phyloP scores from a whole-genome alignment of 2,329 filamentous ascomycete species.

The Alternaria sp. region DNA sequence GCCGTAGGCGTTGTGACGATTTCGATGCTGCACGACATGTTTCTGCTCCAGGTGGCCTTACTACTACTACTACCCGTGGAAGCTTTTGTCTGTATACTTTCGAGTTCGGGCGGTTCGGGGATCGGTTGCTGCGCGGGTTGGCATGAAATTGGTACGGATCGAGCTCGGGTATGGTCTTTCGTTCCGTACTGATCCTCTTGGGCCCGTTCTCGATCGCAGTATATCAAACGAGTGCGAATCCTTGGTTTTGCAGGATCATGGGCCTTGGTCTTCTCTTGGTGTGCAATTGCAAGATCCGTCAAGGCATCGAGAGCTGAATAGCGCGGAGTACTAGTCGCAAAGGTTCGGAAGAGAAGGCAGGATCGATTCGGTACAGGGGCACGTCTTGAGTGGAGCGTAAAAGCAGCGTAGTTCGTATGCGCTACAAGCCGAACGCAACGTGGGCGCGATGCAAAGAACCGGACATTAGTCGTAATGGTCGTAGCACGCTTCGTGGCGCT shows the following conservation, averaged over 20 bases:
- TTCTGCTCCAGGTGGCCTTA: neutral
- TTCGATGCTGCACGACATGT: constrained; percentile 79
- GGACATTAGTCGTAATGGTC: constrained; percentile 32
- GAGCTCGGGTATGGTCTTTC: neutral
- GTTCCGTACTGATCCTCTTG: neutral
- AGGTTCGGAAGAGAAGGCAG: neutral
- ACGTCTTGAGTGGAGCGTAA: constrained; percentile 8
- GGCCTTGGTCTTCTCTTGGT: neutral
- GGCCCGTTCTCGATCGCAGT: neutral
- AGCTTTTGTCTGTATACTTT: neutral
- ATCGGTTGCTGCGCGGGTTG: constrained; percentile 7
- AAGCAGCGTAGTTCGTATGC: constrained; percentile 5
- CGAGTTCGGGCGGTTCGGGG: constrained; percentile 18
- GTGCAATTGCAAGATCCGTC: constrained; percentile 6
- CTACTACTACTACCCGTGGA: neutral
- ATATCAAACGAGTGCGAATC: neutral
- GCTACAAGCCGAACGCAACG: constrained; percentile 8
- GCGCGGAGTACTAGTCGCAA: constrained; percentile 9
- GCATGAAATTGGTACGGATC: constrained; percentile 6
- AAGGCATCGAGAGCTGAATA: constrained; percentile 7
- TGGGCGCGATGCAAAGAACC: constrained; percentile 25
- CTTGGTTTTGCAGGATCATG: neutral
- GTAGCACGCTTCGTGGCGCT: constrained; percentile 37
- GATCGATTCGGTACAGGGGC: neutral
- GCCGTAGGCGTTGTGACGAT: constrained; percentile 83